phyloP scores from a whole-genome alignment of 148 eudicot genomes.

The Cornus florida region DNA sequence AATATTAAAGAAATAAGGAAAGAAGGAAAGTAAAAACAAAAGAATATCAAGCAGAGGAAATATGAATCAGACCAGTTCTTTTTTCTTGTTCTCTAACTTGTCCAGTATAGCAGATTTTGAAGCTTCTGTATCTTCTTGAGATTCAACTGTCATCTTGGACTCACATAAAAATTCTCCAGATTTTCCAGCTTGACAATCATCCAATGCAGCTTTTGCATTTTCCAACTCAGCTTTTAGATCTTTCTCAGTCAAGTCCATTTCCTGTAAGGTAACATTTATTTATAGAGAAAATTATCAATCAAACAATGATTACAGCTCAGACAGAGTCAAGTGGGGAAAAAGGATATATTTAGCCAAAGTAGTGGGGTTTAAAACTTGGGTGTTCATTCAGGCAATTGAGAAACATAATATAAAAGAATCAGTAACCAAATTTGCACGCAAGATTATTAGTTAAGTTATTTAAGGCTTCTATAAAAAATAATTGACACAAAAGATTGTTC shows the following conservation, averaged over 20 bases:
- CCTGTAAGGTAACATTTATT: slow-evolving; percentile 36
- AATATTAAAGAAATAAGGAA: neutral
- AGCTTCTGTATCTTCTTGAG: slow-evolving; percentile 43
- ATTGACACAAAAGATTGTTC: neutral
- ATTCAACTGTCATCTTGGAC: slow-evolving; percentile 23
- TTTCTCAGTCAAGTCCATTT: slow-evolving; percentile 63
- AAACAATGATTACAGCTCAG: neutral
- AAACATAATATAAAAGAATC: neutral
- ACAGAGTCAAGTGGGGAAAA: neutral
- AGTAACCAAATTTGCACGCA: neutral
- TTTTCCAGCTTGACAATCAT: slow-evolving; percentile 28
- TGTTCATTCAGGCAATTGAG: neutral
- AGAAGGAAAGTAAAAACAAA: neutral
- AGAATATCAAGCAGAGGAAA: neutral
- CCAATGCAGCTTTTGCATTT: slow-evolving; percentile 43
- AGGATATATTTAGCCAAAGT: neutral
- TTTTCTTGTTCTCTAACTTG: slow-evolving; percentile 77
- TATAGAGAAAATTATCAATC: neutral
- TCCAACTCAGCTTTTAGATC: slow-evolving; percentile 58
- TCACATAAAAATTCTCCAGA: slow-evolving; percentile 20
- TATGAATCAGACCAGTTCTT: slow-evolving; percentile 60
- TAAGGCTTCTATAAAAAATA: neutral
- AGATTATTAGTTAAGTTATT: neutral
- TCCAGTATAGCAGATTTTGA: slow-evolving; percentile 44
- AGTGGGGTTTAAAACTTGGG: neutral